Conservation (phyloP, 2,329 filamentous ascomycete genomes). For the Aaosphaeria pasadenensis region DNA sequence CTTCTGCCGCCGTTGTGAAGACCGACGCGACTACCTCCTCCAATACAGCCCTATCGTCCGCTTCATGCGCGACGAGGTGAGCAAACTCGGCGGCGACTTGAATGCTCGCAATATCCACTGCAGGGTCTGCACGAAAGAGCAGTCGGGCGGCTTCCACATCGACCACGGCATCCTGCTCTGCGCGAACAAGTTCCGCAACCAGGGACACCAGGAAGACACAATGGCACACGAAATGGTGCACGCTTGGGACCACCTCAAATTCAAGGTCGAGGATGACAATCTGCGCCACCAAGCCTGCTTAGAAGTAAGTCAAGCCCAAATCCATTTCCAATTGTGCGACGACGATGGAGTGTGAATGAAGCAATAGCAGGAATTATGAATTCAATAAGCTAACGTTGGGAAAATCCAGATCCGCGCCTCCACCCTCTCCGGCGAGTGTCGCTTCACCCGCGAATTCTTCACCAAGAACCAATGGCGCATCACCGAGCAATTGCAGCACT, state of each 20-base stretch:
- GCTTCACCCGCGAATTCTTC: slow-evolving; percentile 84
- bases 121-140: slow-evolving; percentile 69
- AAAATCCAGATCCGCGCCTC: slow-evolving; percentile 75
- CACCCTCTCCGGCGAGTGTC: slow-evolving; percentile 89
- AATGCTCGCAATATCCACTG: slow-evolving; percentile 76
- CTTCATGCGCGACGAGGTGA: slow-evolving; percentile 81
- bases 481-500: slow-evolving; percentile 90
- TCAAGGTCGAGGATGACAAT: slow-evolving; percentile 81
- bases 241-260: slow-evolving; percentile 88
- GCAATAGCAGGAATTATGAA: background rate
- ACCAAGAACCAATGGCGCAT: slow-evolving; percentile 81
- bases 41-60: slow-evolving; percentile 79
- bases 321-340: too few relatives aligned
- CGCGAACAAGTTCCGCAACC: slow-evolving; percentile 81
- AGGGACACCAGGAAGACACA: slow-evolving; percentile 85
- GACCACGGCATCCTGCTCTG: slow-evolving; percentile 87
- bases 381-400: background rate
- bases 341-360: background rate
- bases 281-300: slow-evolving; percentile 89
- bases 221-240: slow-evolving; percentile 98
- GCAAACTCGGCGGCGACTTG: slow-evolving; percentile 72
- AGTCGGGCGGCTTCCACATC: slow-evolving; percentile 81
- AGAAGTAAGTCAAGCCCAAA: slow-evolving; percentile 59
- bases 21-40: slow-evolving; percentile 79
- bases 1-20: slow-evolving; percentile 79